Evolutionary conservation across 129 eudicot species (phyloP), one percentile per base, ranked within the genome.

Genomic region (Erigeron canadensis): DNA sequence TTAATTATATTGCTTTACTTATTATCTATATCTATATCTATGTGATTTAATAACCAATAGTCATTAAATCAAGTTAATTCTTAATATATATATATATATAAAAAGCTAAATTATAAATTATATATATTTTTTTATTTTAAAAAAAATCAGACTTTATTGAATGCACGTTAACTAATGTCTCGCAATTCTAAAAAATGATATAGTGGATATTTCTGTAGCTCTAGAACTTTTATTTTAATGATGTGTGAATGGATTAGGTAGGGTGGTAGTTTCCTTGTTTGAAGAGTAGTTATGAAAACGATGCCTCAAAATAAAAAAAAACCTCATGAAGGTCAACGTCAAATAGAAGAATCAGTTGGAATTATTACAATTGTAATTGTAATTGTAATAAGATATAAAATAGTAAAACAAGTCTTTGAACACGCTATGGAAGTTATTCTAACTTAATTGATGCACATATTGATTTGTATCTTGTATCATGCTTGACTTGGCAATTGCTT

Each of bases 321-420:
- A 48, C 16, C 15, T 59, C 43, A 38, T 38, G 51, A 53, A 42
- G 77, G 81, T 77, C 77, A 77, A 77, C 65, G 44, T 70, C 48
- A 28, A 22, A 70, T n/a, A 18, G 81, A 70, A 71, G 72, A 77
- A 62, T 62, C 71, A 50, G 40, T 69, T 69, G 12, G 47, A 69
- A 48, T 3, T 39, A 60, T 63, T 67, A 71, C 77, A 10, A 63
- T 5, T 19, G 6, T 13, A 40, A 9, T 22, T 10, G 41, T 19
- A 18, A 11, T n/a, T n/a, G n/a, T n/a, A n/a, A n/a, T n/a, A 3
- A 66, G 21, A 18, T 37, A 56, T 23, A n/a, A 73, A 62, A 62
- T 44, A 56, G 16, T 16, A 66, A 56, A 50, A 38, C 62, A 16
- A 48, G 63, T 54, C 21, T 38, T 59, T 37, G 61, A 22, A 60